phyloP scores from a whole-genome alignment of 1,284 basidiomycete genomes.

The Malassezia arunalokei region DNA sequence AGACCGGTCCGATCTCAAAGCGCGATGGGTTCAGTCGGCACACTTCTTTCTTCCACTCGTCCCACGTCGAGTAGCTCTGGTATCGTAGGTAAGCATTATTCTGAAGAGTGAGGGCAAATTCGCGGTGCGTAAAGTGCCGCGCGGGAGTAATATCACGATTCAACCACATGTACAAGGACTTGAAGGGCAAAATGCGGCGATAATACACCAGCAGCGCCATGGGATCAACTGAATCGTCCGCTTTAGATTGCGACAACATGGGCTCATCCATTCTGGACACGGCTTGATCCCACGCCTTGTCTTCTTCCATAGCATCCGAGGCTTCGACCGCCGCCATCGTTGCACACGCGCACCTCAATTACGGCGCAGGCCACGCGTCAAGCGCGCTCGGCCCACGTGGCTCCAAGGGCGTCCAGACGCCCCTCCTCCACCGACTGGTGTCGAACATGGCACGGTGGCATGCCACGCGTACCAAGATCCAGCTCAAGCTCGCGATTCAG shows the following conservation, averaged over 20 bases:
- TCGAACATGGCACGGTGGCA: constrained; percentile 32
- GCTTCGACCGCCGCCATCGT: background rate
- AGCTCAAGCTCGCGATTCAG: constrained; percentile 70
- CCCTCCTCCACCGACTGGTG: background rate
- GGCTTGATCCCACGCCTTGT: constrained; percentile 23
- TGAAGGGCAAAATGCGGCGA: constrained; percentile 81
- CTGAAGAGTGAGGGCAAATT: constrained; percentile 89
- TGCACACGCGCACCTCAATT: background rate
- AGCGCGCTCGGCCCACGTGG: too few species aligned
- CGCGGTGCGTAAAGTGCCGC: constrained; percentile 54
- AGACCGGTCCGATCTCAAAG: constrained; percentile 94
- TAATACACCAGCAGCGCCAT: constrained; percentile 79
- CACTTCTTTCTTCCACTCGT: constrained; percentile 79
- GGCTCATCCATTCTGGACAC: constrained; percentile 29
- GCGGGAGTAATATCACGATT: constrained; percentile 74
- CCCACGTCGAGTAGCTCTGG: constrained; percentile 70
- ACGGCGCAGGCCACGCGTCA: background rate
- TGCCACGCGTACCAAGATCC: constrained; percentile 33
- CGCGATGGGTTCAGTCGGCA: constrained; percentile 50
- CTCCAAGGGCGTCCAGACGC: background rate
- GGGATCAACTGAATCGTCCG: constrained; percentile 50
- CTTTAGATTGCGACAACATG: constrained; percentile 13
- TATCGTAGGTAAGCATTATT: constrained; percentile 86
- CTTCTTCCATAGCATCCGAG: constrained; percentile 7
- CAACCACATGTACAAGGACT: constrained; percentile 83